A percentile compares a stretch with the other conserved stretches of the same genome.
Conservation (phyloP, 495 filamentous ascomycete genomes). For the Aspergillus nanangensis region DNA sequence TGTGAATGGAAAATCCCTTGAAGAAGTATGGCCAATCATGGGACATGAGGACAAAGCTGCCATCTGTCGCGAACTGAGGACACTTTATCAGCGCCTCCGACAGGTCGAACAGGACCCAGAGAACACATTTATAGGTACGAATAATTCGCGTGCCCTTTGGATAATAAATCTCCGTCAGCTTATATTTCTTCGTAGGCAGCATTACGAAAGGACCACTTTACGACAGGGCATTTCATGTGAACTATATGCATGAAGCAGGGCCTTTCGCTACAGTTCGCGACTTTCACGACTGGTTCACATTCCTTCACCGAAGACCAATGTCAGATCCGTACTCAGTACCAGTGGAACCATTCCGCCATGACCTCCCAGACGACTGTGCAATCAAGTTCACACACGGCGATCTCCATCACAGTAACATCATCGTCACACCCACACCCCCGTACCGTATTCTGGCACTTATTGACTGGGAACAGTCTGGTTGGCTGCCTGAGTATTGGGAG, state of each 20-base stretch:
- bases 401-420: slow-evolving; percentile 42
- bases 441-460: slow-evolving; percentile 33
- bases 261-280: slow-evolving; percentile 21
- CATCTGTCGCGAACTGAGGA: slow-evolving; percentile 24
- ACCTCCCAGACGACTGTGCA: slow-evolving; percentile 21
- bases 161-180: slow-evolving; percentile 3
- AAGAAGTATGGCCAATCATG: slow-evolving; percentile 21
- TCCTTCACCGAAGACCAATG: slow-evolving; percentile 22
- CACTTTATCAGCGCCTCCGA: slow-evolving; percentile 21
- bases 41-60: slow-evolving; percentile 14
- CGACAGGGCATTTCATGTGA: slow-evolving; percentile 20
- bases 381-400: slow-evolving; percentile 46
- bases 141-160: slow-evolving; percentile 3
- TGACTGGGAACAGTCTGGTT: slow-evolving; percentile 47
- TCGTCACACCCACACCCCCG: slow-evolving; percentile 25
- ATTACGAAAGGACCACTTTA: slow-evolving; percentile 17
- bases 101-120: slow-evolving; percentile 22
- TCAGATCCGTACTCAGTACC: slow-evolving; percentile 24
- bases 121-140: slow-evolving; percentile 18
- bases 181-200: slow-evolving; percentile 12
- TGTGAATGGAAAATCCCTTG: slow-evolving; percentile 19
- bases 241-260: slow-evolving; percentile 23
- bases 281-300: slow-evolving; percentile 28
- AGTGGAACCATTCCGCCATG: slow-evolving; percentile 24
- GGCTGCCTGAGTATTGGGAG: slow-evolving; percentile 47